These are phyloP conservation scores for Pholiota conissans DNA, from an alignment of 768 basidiomycete genomes.

Conservation along the genomic window DNA sequence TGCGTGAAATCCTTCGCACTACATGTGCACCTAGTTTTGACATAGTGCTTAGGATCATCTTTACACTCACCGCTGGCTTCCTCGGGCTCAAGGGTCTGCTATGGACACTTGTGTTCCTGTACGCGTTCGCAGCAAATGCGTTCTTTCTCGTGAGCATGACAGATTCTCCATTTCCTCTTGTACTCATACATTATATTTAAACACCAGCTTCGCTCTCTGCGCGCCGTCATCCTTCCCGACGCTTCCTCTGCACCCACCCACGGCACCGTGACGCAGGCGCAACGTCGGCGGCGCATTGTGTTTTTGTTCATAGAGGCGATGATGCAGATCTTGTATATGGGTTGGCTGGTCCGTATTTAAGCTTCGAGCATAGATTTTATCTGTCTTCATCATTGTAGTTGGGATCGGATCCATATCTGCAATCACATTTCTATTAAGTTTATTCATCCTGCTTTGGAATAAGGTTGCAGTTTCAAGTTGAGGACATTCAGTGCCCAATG, in stretches of 20 bases:
- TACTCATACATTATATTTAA: too few species aligned
- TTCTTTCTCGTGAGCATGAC: conserved; percentile 86
- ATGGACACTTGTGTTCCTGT: conserved; percentile 74
- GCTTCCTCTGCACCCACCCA: conserved; percentile 42
- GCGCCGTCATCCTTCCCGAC: conserved; percentile 89
- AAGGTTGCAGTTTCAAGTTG: too few species aligned
- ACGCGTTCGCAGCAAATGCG: conserved; percentile 85
- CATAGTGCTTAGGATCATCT: conserved; percentile 65
- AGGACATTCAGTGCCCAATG: too few species aligned
- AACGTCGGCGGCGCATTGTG: conserved; percentile 81
- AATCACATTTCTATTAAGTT: too few species aligned
- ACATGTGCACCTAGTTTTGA: background rate
- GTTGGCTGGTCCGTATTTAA: conserved; percentile 63
- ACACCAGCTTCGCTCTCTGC: conserved; percentile 87
- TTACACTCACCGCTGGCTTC: conserved; percentile 73
- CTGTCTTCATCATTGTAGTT: too few species aligned
- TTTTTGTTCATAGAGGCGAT: conserved; percentile 89
- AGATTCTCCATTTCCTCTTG: too few species aligned
- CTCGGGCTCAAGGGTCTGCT: conserved; percentile 61
- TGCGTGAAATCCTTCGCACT: conserved; percentile 32
- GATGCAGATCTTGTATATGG: conserved; percentile 85
- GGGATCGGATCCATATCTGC: too few species aligned
- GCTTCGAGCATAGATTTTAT: background rate
- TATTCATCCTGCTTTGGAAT: too few species aligned
- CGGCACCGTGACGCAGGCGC: conserved; percentile 71